Base-by-base conservation (phyloP, 2,329 filamentous ascomycete species). In the Aureobasidium pullulans region DNA sequence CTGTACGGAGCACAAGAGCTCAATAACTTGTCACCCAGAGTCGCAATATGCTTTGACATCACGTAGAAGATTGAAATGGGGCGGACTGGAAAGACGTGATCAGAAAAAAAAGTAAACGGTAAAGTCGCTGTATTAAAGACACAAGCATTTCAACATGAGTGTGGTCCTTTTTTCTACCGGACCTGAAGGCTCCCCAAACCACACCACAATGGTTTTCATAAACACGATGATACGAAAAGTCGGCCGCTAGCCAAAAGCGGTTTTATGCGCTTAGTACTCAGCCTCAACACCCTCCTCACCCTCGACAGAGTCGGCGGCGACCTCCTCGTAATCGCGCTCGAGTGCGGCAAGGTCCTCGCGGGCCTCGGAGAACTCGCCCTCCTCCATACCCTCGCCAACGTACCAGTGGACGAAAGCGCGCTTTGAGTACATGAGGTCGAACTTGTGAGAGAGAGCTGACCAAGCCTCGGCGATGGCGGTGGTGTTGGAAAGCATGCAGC, bases 361-460 rank as follows among this genome's bases (percentile, higher is more conserved):
- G 66, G 94, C 94, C 83, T 99, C 94, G 60, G 90, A 96, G 85
- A 99, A 99, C 80, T 99, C 94, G 78, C 94, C 94, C 79, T 99
- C 94, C 84, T 99, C 94, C 94, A 99, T 99, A 86, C 94, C 94
- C 84, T 97, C 94, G 81, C 94, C 94, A 73, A 99, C 94, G 72
- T 97, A 99, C 94, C 94, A 99, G 81, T 99, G 94, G 66, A 99
- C 94, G 80, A 99, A 99, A 64, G 94, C 94, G 82, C 94, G 94
- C 88, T 99, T 99, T 77, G 90, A 95, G 87, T 97, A 96, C 94
- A 99, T 99, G 76, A 99, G 90, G 74, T 99, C 94, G 82, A 99
- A 99, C 82, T 99, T 99, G 84, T 88, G 85, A 63, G 91, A 95
- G 66, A 99, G 85, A 67, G 91, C 91, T 65, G 89, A 92, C 94